phyloP scores from a whole-genome alignment of 306 rosid genomes.

The Spatholobus suberectus region DNA sequence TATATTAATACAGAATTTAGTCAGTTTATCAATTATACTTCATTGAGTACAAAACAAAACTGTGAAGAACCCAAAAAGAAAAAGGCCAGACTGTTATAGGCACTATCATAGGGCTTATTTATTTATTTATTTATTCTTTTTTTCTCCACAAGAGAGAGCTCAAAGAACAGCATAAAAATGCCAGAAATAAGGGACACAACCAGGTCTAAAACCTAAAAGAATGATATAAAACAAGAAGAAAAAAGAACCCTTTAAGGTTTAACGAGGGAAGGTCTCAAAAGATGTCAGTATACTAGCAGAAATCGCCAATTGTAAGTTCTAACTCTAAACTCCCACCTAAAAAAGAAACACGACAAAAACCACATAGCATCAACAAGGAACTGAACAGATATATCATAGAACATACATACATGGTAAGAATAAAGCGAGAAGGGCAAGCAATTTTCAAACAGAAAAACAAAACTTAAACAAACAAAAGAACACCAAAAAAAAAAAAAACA shows the following conservation, averaged over 20 bases:
- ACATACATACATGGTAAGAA: not conserved
- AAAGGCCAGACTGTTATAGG: not conserved
- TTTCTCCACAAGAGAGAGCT: constrained; percentile 17
- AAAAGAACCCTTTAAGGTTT: not conserved
- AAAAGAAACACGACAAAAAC: constrained; percentile 15
- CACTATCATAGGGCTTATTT: not conserved
- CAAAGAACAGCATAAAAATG: constrained; percentile 1
- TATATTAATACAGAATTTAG: not conserved
- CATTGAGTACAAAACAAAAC: constrained; percentile 22
- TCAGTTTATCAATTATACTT: not conserved
- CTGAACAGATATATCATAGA: not conserved
- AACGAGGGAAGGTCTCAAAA: constrained; percentile 25
- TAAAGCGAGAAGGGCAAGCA: constrained; percentile 1
- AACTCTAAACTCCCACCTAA: not conserved
- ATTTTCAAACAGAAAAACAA: not conserved
- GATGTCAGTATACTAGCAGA: not conserved
- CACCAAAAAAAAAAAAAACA: not conserved
- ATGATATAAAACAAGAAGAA: constrained; percentile 5
- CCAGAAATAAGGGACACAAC: not conserved
- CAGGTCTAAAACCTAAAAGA: constrained; percentile 10
- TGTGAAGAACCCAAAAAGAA: not conserved
- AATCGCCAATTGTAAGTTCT: constrained; percentile 2
- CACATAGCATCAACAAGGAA: constrained; percentile 3
- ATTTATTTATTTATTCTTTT: not conserved
- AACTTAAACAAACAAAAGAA: not conserved